Conservation (phyloP, 345 rosid genomes). For the Lepidium aucheri region DNA sequence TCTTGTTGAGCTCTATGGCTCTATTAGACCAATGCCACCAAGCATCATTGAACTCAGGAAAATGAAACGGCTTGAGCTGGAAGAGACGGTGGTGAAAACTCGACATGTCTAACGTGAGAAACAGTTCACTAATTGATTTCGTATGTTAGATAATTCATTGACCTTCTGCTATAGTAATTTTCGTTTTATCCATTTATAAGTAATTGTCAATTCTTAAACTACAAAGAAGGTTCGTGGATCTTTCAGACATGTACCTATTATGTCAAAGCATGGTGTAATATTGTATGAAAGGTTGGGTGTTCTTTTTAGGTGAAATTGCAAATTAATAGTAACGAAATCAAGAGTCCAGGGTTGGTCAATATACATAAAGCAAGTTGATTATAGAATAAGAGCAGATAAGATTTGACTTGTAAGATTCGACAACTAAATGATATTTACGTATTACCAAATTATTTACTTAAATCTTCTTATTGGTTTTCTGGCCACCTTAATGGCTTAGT, state of each 20-base stretch:
- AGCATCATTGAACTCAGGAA: conserved; percentile 58
- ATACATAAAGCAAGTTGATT: conserved; percentile 6
- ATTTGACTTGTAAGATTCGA: conserved; percentile 19
- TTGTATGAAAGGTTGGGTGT: not conserved
- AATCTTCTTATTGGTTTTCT: conserved; percentile 8
- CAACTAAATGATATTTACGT: conserved; percentile 24
- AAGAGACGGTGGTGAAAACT: conserved; percentile 38
- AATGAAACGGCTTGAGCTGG: conserved; percentile 46
- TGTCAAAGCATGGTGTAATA: not conserved
- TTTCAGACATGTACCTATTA: not conserved
- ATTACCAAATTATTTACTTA: conserved; percentile 20
- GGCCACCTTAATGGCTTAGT: conserved; percentile 10
- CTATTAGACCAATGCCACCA: conserved; percentile 48
- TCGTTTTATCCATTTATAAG: not conserved
- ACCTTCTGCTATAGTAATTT: not conserved
- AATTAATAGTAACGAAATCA: conserved; percentile 6
- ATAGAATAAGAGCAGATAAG: conserved; percentile 10
- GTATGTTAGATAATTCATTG: not conserved
- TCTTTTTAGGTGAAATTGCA: conserved; percentile 18
- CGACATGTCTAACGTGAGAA: conserved; percentile 14
- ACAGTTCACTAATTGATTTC: conserved; percentile 6
- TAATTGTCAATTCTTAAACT: not conserved
- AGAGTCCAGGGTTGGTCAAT: conserved; percentile 22
- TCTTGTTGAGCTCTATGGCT: conserved; percentile 65
- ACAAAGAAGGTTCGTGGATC: not conserved